Conservation (phyloP, 768 basidiomycete species). For the Leccinum barrowsii region DNA sequence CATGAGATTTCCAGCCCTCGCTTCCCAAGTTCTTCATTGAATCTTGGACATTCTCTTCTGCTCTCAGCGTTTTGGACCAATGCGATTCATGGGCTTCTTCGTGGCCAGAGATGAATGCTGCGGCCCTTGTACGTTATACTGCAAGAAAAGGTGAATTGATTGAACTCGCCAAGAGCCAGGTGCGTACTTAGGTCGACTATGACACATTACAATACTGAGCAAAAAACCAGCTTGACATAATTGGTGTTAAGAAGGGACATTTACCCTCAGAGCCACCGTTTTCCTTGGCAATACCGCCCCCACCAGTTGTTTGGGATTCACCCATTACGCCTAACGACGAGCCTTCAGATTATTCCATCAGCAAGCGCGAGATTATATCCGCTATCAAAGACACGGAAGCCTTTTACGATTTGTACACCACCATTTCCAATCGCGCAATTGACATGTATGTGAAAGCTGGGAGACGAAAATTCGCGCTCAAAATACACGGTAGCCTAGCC, state of each 20-base stretch:
- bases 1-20: slow-evolving; percentile 35
- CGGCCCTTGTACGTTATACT: slow-evolving; percentile 49
- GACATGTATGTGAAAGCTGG: slow-evolving; percentile 82
- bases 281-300: slow-evolving; percentile 41
- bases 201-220: background rate
- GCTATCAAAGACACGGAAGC: slow-evolving; percentile 51
- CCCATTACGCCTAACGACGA: slow-evolving; percentile 20
- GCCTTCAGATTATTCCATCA: slow-evolving; percentile 39
- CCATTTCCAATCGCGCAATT: slow-evolving; percentile 75
- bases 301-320: slow-evolving; percentile 7
- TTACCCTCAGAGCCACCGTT: slow-evolving; percentile 76
- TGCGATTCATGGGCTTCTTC: slow-evolving; percentile 68
- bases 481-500: slow-evolving; percentile 81
- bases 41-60: slow-evolving; percentile 91
- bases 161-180: slow-evolving; percentile 87
- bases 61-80: slow-evolving; percentile 76
- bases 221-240: slow-evolving; percentile 66
- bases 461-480: slow-evolving; percentile 80
- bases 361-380: slow-evolving; percentile 55
- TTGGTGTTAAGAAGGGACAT: slow-evolving; percentile 72
- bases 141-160: slow-evolving; percentile 86
- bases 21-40: slow-evolving; percentile 77
- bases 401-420: slow-evolving; percentile 79
- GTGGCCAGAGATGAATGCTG: slow-evolving; percentile 42
- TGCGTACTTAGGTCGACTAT: slow-evolving; percentile 29